Percentiles rank a stretch among this genome's conserved stretches.
Evolutionary conservation across 176 grass and related monocot genomes (phyloP).

Genomic region (Zea mays): DNA sequence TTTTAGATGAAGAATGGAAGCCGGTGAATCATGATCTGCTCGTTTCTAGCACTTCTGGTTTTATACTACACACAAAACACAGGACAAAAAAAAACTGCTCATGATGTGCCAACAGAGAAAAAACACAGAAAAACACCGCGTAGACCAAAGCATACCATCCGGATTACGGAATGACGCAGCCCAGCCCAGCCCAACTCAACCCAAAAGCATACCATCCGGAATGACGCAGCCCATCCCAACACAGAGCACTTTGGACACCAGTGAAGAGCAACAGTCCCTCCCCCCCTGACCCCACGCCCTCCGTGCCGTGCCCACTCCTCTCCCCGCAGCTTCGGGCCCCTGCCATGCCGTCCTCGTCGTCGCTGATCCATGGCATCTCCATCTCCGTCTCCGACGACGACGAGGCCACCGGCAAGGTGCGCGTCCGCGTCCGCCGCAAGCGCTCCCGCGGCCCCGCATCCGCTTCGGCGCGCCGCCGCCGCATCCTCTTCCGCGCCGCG

Average conservation of each 20-base stretch:
- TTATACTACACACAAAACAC: not conserved
- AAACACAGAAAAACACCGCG: not conserved
- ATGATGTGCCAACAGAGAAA: not conserved
- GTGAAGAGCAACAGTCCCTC: constrained; percentile 9
- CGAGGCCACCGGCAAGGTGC: constrained; percentile 57
- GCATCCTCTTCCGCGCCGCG: constrained; percentile 37
- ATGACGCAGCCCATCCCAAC: not conserved
- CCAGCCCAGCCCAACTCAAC: not conserved
- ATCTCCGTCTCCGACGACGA: constrained; percentile 90
- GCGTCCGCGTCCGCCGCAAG: constrained; percentile 57
- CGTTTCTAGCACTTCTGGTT: not conserved
- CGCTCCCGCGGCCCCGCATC: constrained; percentile 33
- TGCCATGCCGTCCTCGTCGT: constrained; percentile 43
- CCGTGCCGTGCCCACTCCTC: not conserved
- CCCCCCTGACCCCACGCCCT: not conserved
- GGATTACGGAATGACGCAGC: not conserved
- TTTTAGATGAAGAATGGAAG: not conserved
- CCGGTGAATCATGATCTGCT: not conserved
- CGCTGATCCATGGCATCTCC: constrained; percentile 76
- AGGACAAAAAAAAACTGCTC: not conserved
- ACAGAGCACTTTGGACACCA: constrained; percentile 17
- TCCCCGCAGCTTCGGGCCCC: not conserved
- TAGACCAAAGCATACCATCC: not conserved
- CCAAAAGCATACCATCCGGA: not conserved
- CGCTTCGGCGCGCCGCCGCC: constrained; percentile 28